These are phyloP conservation scores for Pharus latifolius DNA, from an alignment of 176 grass and related monocot genomes.

Conservation along the genomic window DNA sequence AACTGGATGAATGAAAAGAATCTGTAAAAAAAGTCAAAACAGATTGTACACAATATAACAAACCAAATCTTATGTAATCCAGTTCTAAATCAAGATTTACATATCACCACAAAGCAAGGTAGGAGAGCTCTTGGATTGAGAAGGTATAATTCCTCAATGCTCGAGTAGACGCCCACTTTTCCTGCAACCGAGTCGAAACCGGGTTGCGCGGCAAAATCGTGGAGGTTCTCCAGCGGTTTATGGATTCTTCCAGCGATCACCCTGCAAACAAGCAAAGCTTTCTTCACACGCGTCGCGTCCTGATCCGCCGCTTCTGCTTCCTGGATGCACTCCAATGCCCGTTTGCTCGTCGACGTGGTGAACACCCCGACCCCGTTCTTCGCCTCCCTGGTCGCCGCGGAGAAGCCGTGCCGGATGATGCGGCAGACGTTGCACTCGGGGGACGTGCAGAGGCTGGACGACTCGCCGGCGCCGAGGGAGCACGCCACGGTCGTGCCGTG, in stretches of 20 bases:
- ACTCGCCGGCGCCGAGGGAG: slow-evolving; percentile 42
- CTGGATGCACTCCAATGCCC: slow-evolving; percentile 42
- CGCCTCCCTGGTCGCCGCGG: slow-evolving; percentile 30
- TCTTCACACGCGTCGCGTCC: background rate
- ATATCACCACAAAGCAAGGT: slow-evolving; percentile 70
- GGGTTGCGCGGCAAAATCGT: slow-evolving; percentile 21
- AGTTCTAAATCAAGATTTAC: slow-evolving; percentile 30
- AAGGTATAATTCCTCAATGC: slow-evolving; percentile 64
- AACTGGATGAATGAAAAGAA: too few relatives aligned
- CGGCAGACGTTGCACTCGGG: slow-evolving; percentile 51
- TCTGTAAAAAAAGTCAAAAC: too few relatives aligned
- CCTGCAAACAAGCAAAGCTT: slow-evolving; percentile 56
- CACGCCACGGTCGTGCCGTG: slow-evolving; percentile 49
- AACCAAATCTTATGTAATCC: background rate
- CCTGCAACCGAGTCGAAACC: slow-evolving; percentile 80
- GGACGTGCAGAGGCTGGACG: slow-evolving; percentile 42
- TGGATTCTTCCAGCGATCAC: slow-evolving; percentile 75
- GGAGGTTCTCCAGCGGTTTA: slow-evolving; percentile 50
- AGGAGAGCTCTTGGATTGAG: slow-evolving; percentile 58
- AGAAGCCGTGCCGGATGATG: slow-evolving; percentile 63
- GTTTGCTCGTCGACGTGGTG: slow-evolving; percentile 56
- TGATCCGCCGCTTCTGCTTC: background rate
- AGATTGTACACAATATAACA: too few relatives aligned
- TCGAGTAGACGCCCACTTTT: slow-evolving; percentile 29
- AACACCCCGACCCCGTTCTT: slow-evolving; percentile 46